phyloP scores from a whole-genome alignment of 345 rosid species.

The Dovyalis caffra region DNA sequence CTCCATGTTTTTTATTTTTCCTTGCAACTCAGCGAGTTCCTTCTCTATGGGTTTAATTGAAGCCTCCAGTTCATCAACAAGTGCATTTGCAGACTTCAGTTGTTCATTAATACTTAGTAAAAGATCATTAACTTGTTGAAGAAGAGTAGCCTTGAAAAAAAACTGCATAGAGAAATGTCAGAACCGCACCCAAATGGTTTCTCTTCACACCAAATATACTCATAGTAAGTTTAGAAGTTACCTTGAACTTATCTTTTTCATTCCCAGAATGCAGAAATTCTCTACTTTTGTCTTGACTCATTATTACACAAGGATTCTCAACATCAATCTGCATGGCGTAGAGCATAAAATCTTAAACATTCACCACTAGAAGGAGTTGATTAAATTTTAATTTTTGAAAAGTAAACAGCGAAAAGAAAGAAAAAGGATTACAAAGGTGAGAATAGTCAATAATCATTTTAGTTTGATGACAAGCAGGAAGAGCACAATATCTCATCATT shows the following conservation, averaged over 20 bases:
- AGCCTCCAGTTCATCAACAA: slow-evolving; percentile 66
- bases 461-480: neutral
- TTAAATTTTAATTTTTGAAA: neutral
- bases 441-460: neutral
- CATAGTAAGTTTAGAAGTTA: slow-evolving; percentile 17
- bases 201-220: neutral
- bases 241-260: slow-evolving; percentile 95
- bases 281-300: slow-evolving; percentile 99
- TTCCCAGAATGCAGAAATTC: slow-evolving; percentile 97
- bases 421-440: neutral
- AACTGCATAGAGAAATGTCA: slow-evolving; percentile 56
- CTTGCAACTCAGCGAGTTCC: slow-evolving; percentile 64
- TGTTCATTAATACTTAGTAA: slow-evolving; percentile 58
- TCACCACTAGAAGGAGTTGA: neutral
- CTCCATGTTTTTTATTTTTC: slow-evolving; percentile 82
- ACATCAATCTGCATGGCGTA: slow-evolving; percentile 71
- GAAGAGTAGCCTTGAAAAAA: slow-evolving; percentile 93
- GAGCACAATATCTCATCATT: neutral
- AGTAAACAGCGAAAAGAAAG: neutral
- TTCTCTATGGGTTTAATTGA: slow-evolving; percentile 71
- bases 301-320: slow-evolving; percentile 94
- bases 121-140: slow-evolving; percentile 92
- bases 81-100: slow-evolving; percentile 53
- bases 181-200: slow-evolving; percentile 15
- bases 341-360: neutral